phyloP scores from a whole-genome alignment of 192 early-diverging fungal species.

The Mortierella hygrophila region DNA sequence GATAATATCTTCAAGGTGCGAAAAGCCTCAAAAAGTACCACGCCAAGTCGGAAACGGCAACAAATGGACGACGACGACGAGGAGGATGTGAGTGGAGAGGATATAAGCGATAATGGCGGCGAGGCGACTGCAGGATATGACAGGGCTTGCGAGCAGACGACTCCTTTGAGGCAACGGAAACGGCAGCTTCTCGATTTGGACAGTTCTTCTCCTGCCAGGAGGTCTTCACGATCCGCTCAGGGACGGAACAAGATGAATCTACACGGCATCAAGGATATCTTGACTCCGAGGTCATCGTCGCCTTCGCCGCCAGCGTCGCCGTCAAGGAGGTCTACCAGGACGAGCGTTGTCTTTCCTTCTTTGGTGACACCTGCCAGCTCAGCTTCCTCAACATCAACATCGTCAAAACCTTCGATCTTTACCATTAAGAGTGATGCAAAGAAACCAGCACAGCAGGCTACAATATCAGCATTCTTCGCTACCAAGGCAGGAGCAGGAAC shows the following conservation, averaged over 20 bases:
- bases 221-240: neutral
- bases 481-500: conserved; percentile 29
- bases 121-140: neutral
- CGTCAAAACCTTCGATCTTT: neutral
- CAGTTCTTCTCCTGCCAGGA: neutral
- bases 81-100: neutral
- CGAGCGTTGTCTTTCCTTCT: neutral
- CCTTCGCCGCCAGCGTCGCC: conserved; percentile 21
- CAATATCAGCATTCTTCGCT: conserved; percentile 31
- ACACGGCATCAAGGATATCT: neutral
- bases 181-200: neutral
- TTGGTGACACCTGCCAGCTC: neutral
- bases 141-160: neutral
- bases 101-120: neutral
- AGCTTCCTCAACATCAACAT: neutral
- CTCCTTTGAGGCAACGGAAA: neutral
- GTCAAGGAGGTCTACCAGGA: conserved; percentile 15
- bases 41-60: neutral
- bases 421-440: neutral
- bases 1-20: conserved; percentile 9
- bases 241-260: neutral
- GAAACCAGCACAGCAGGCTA: conserved; percentile 18
- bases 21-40: neutral
- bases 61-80: neutral
- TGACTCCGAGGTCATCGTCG: neutral